Evolutionary conservation across 805 yeast genomes (phyloP).

Genomic region (Ogataea corticis): DNA sequence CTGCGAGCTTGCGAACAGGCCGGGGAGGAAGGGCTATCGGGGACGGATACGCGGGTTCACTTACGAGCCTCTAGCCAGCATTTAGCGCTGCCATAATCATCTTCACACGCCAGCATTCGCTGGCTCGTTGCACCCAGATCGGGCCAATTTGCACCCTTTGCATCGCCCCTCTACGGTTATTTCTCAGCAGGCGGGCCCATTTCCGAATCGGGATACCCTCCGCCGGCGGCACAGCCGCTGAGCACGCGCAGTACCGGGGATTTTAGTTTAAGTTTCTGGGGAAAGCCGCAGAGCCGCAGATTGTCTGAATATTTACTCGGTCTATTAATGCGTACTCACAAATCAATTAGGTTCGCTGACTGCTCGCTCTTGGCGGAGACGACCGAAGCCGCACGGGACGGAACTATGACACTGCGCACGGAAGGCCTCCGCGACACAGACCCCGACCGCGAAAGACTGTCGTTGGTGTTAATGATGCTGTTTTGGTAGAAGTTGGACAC

Average conservation of each 20-base stretch:
- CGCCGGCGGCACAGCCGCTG: neutral
- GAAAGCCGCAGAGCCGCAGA: slow-evolving; percentile 1
- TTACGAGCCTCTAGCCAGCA: too few relatives aligned
- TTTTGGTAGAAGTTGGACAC: slow-evolving; percentile 12
- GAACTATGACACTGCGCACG: neutral
- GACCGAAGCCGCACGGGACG: neutral
- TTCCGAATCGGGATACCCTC: neutral
- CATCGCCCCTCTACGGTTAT: neutral
- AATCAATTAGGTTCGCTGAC: neutral
- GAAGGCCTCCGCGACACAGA: slow-evolving; percentile 5
- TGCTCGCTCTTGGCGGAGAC: neutral
- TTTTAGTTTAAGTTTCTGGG: neutral
- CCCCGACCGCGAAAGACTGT: slow-evolving; percentile 10
- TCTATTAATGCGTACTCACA: too few relatives aligned
- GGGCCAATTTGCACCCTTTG: neutral
- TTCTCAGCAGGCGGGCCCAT: neutral
- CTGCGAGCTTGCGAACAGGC: too few relatives aligned
- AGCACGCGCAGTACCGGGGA: neutral
- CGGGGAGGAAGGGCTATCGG: too few relatives aligned
- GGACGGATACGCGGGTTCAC: too few relatives aligned
- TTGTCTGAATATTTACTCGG: too few relatives aligned
- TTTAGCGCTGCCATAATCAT: too few relatives aligned
- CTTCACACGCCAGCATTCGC: too few relatives aligned
- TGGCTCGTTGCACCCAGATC: too few relatives aligned
- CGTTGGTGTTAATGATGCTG: slow-evolving; percentile 13